Evolutionary conservation across 176 grass and related monocot genomes (phyloP).

Genomic region (Triticum dicoccoides): DNA sequence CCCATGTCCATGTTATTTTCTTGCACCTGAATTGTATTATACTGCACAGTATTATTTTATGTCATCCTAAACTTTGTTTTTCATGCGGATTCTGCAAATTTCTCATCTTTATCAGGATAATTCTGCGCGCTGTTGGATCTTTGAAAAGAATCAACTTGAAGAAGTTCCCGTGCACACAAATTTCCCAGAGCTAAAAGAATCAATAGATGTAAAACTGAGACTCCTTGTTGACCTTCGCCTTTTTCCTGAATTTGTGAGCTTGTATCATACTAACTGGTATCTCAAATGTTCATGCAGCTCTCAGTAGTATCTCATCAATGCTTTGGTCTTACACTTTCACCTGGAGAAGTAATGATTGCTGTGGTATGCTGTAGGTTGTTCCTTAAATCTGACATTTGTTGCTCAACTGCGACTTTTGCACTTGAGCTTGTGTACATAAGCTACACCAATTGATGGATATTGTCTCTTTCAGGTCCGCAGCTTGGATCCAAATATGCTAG

Average conservation of each 20-base stretch:
- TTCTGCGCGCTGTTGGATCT: slow-evolving; percentile 74
- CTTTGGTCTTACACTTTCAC: slow-evolving; percentile 82
- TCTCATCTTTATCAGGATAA: slow-evolving; percentile 62
- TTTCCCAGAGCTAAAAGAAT: slow-evolving; percentile 52
- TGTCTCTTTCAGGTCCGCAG: slow-evolving; percentile 54
- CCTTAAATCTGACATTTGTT: slow-evolving; percentile 31
- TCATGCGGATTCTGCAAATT: slow-evolving; percentile 14
- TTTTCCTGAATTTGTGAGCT: slow-evolving; percentile 13
- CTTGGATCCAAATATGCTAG: slow-evolving; percentile 70
- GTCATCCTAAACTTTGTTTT: neutral
- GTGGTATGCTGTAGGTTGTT: slow-evolving; percentile 55
- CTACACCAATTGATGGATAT: slow-evolving; percentile 8
- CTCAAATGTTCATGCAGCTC: slow-evolving; percentile 57
- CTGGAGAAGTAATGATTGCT: slow-evolving; percentile 82
- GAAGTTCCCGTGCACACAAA: slow-evolving; percentile 55
- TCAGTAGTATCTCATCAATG: slow-evolving; percentile 74
- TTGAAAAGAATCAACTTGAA: slow-evolving; percentile 46
- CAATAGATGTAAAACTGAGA: slow-evolving; percentile 44
- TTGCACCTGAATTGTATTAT: neutral
- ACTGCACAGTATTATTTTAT: neutral
- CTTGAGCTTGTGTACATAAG: slow-evolving; percentile 21
- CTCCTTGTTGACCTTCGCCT: neutral
- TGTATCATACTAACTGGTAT: slow-evolving; percentile 31
- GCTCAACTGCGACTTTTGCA: slow-evolving; percentile 17
- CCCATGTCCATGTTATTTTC: neutral